Base-by-base conservation (phyloP, 2,329 filamentous ascomycete species). In the Trichothecium roseum region DNA sequence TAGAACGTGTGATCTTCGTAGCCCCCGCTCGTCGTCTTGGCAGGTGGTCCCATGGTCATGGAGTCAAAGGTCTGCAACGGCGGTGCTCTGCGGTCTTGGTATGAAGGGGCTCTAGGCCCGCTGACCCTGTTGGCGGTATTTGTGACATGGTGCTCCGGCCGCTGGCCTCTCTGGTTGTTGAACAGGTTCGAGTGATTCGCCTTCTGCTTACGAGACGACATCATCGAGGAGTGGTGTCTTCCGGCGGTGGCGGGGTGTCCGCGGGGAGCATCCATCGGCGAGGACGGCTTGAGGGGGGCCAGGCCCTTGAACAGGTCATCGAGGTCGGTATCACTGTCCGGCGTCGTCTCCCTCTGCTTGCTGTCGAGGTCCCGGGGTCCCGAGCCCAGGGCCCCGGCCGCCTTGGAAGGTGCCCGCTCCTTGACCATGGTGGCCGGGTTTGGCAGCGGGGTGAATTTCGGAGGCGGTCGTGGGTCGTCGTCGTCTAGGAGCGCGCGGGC, bases 121-220 rank as follows among this genome's bases (percentile, higher is more conserved):
- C 56, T 55, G 18, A 71, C 57, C 38, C 57, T 63, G 41, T 64
- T 66, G 28, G 60, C 56, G 28, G 60, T 56, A 37, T 46, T 52
- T 38, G 61, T 65, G 30, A 68, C 62, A 48, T 78, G 73, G 44
- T 72, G 70, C 48, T 78, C 73, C 2, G 72, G 72, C 3, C 72
- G 64, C 34, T 59, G 68, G 50, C 63, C 70, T 32, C 66, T 66
- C 43, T 68, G 64, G 35, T 72, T 64, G 49, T 76, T 76, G 38
- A 73, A 15, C 15, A 16, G 53, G 45, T 65, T 62, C 39, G 71
- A 69, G 51, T 70, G 70, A 45, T 65, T 62, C 39, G 71, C 70
- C 52, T 70, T 70, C 48, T 72, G 67, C 48, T 74, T 70, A 50
- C 68, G 64, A 49, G 62, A 64, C 29, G 66, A 67, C 48, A 63